Evolutionary conservation across 2,329 filamentous ascomycete genomes (phyloP).

Genomic region (Fusarium globosum): DNA sequence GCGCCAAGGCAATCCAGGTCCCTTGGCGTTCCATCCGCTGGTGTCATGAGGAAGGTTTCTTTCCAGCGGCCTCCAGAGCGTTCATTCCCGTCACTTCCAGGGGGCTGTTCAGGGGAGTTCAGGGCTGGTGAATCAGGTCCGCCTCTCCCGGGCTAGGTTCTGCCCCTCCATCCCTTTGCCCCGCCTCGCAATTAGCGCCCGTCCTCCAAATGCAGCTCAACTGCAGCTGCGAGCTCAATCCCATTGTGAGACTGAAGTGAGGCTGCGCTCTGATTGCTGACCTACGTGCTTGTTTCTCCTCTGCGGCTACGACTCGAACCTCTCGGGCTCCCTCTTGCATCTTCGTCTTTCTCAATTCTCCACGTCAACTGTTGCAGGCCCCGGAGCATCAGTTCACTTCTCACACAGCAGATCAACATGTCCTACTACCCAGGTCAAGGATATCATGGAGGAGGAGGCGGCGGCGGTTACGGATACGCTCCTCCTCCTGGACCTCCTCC

Average conservation of each 20-base stretch:
- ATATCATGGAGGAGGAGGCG: slow-evolving; percentile 48
- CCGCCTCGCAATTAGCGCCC: slow-evolving; percentile 33
- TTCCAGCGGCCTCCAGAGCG: slow-evolving; percentile 31
- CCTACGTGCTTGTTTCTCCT: slow-evolving; percentile 19
- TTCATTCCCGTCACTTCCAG: slow-evolving; percentile 10
- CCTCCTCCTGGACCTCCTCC: slow-evolving; percentile 45
- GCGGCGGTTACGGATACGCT: slow-evolving; percentile 47
- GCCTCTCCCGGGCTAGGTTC: neutral
- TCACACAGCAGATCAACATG: slow-evolving; percentile 43
- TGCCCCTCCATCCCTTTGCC: slow-evolving; percentile 23
- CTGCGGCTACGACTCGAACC: neutral
- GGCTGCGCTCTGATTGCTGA: slow-evolving; percentile 10
- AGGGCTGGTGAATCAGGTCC: slow-evolving; percentile 23
- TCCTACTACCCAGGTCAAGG: slow-evolving; percentile 57
- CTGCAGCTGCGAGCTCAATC: neutral
- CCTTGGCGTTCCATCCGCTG: slow-evolving; percentile 23
- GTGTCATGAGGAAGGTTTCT: neutral
- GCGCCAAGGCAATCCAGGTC: slow-evolving; percentile 35
- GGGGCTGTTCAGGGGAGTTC: neutral
- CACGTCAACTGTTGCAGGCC: slow-evolving; percentile 6
- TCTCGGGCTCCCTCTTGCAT: slow-evolving; percentile 24
- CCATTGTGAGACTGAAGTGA: slow-evolving; percentile 13
- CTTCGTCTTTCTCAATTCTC: slow-evolving; percentile 4
- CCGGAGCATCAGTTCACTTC: slow-evolving; percentile 4
- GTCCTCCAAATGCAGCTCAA: slow-evolving; percentile 2